Conservation (phyloP, 2,329 filamentous ascomycete species). For the Verticillium tricorpus region DNA sequence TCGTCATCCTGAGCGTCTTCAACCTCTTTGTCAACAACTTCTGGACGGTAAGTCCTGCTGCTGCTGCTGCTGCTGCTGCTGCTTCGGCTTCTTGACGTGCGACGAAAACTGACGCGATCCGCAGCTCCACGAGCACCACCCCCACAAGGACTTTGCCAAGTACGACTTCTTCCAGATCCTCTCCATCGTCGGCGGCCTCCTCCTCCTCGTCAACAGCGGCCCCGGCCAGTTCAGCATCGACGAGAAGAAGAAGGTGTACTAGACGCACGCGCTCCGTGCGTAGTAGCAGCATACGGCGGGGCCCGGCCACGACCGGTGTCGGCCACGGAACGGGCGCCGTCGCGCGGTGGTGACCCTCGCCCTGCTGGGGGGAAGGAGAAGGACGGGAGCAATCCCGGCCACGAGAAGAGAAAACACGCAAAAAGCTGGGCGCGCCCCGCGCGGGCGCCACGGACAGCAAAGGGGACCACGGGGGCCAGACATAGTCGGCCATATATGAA, state of each 20-base stretch:
- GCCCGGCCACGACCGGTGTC: not conserved
- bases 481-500: constrained; percentile 17
- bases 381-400: not conserved
- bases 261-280: constrained; percentile 16
- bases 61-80: too few species aligned
- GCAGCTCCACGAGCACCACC: constrained; percentile 93
- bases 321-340: not conserved
- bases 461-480: constrained; percentile 16
- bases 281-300: not conserved
- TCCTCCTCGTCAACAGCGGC: constrained; percentile 97
- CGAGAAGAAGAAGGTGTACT: constrained; percentile 99
- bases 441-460: constrained; percentile 21
- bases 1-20: constrained; percentile 93
- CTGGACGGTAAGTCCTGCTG: constrained; percentile 75
- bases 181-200: constrained; percentile 93
- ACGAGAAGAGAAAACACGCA: constrained; percentile 3
- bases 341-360: not conserved
- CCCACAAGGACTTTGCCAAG: constrained; percentile 99
- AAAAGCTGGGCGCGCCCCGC: constrained; percentile 12
- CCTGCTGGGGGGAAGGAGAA: not conserved
- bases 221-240: constrained; percentile 97
- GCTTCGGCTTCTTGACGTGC: too few species aligned
- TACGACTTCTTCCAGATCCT: constrained; percentile 99
- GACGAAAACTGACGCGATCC: not conserved
- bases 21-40: constrained; percentile 99